Percentiles rank a stretch among this genome's conserved stretches.
Evolutionary conservation across 257 asterid species (phyloP).

Genomic region (Prunella vulgaris): DNA sequence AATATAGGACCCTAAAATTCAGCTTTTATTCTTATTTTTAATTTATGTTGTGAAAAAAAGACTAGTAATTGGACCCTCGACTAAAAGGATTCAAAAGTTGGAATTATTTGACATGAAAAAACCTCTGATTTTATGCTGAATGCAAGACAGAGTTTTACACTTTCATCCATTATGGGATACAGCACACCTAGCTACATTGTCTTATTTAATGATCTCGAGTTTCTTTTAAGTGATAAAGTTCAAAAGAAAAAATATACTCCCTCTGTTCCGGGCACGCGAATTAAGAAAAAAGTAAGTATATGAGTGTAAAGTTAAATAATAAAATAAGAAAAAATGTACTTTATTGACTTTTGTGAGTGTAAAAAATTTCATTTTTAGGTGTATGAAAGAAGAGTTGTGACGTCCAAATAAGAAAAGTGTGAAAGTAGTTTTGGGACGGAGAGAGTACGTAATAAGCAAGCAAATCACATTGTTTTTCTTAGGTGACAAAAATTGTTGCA

Average conservation of each 20-base stretch:
- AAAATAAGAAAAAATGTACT: too few relatives aligned
- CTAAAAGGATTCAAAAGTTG: slow-evolving; percentile 50
- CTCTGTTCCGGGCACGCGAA: too few relatives aligned
- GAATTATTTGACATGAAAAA: slow-evolving; percentile 36
- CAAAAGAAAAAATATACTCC: too few relatives aligned
- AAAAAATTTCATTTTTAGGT: too few relatives aligned
- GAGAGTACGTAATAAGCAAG: too few relatives aligned
- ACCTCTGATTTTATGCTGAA: slow-evolving; percentile 39
- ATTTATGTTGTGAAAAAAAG: slow-evolving; percentile 34
- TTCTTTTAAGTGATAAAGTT: not conserved
- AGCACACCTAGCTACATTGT: not conserved
- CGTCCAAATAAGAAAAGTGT: too few relatives aligned
- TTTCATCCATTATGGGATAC: not conserved
- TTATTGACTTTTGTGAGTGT: too few relatives aligned
- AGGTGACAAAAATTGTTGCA: not conserved
- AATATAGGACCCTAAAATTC: slow-evolving; percentile 23
- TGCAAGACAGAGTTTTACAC: slow-evolving; percentile 42
- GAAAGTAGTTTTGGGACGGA: too few relatives aligned
- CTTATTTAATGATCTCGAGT: not conserved
- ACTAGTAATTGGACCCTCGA: slow-evolving; percentile 19
- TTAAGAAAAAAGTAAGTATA: too few relatives aligned
- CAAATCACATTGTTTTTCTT: too few relatives aligned
- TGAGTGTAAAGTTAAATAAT: too few relatives aligned
- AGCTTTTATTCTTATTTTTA: slow-evolving; percentile 29
- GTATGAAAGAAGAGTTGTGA: too few relatives aligned